Evolutionary conservation across 108 stramenopile species (phyloP), one percentile per base, ranked within the genome.

Genomic region (Epithemia pelagica): DNA sequence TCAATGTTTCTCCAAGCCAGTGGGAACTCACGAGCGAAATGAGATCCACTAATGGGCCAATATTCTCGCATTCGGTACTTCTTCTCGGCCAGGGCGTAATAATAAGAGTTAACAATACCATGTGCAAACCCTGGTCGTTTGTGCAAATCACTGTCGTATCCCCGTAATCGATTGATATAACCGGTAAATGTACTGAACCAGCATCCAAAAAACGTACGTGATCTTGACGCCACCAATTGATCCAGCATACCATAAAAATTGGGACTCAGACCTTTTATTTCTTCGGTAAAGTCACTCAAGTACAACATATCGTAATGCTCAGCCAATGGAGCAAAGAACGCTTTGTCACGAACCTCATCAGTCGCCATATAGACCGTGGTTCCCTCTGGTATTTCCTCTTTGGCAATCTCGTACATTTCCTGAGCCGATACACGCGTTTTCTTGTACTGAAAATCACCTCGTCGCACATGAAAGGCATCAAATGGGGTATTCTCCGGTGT

Each of bases 1-100:
- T 96, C 95, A 67, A 96, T 91, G 57, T 90, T 79, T 32, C 84
- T 69, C 95, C 95, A 96, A 32, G 61, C 65, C 24, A 66, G 55
- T 0, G 78, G 78, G 54, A 79, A 79, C 32, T 74, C 73, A 18
- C 73, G 65, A 7, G 78, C 73, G 60, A 70, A 74, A 24, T 54
- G 62, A 37, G 64, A 61, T 7, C 30, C 30, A 61, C 20, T 21
- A 10, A 79, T 59, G n/a, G 78, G 73, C 52, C 54, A 79, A 68
- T 79, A 82, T 23, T 81, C 59, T 28, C 77, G 81, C 82, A 92
- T 87, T 32, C 80, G 80, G 37, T 78, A 52, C 31, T 70, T 65
- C 27, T 63, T 71, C 23, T 87, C 77, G n/a, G 62, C 64, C 10
- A 78, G 66, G 20, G 71, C 68, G 46, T 87, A 90, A 54, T 88